Evolutionary conservation across 2,329 filamentous ascomycete genomes (phyloP).

Genomic region (Nemania sp.): DNA sequence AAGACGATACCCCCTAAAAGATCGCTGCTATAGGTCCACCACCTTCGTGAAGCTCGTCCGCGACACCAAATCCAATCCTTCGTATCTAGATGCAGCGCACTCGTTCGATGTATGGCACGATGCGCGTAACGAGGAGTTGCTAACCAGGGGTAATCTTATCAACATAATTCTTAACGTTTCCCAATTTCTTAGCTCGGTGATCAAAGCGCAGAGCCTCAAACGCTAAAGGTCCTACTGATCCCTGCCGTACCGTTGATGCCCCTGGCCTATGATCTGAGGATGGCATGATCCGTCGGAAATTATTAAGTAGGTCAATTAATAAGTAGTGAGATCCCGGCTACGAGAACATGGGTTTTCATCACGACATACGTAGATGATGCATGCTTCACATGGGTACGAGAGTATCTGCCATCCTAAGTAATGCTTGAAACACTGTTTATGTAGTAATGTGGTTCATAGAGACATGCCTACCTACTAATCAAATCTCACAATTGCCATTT

Average conservation of each 20-base stretch:
- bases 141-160: conserved; percentile 11
- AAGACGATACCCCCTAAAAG: conserved; percentile 1
- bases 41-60: conserved; percentile 36
- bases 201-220: conserved; percentile 50
- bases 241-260: conserved; percentile 41
- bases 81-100: conserved; percentile 37
- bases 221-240: conserved; percentile 42
- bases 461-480: neutral
- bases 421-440: conserved; percentile 24
- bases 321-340: neutral
- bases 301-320: conserved; percentile 20
- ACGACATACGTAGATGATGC: neutral
- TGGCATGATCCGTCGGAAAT: conserved; percentile 46
- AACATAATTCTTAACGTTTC: conserved; percentile 17
- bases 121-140: conserved; percentile 22
- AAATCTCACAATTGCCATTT: neutral
- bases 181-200: conserved; percentile 35
- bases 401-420: neutral
- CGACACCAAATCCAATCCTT: conserved; percentile 41
- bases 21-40: conserved; percentile 6
- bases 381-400: neutral
- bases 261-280: conserved; percentile 45
- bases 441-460: conserved; percentile 7
- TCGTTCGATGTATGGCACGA: conserved; percentile 50
- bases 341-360: neutral